These are phyloP conservation scores for Pyrenophora tritici-repentis DNA, from an alignment of 2,329 filamentous ascomycete genomes.

Conservation along the genomic window DNA sequence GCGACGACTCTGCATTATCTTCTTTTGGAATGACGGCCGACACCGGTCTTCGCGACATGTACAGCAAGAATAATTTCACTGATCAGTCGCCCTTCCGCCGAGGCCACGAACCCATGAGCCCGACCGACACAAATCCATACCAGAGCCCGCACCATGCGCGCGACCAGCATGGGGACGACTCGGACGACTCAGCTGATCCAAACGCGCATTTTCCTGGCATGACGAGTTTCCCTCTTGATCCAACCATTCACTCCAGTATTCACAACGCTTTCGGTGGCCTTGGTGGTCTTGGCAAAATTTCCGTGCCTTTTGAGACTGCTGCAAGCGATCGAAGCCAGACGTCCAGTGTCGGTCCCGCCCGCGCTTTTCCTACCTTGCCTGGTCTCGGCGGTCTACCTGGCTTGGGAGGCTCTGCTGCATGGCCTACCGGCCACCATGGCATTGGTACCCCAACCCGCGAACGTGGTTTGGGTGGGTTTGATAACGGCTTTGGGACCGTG, in stretches of 20 bases:
- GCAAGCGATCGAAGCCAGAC: slow-evolving; percentile 91
- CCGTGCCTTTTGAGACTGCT: slow-evolving; percentile 58
- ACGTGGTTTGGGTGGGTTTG: slow-evolving; percentile 58
- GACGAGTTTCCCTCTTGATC: slow-evolving; percentile 58
- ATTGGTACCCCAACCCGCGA: slow-evolving; percentile 75
- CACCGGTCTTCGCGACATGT: slow-evolving; percentile 61
- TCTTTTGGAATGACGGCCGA: slow-evolving; percentile 66
- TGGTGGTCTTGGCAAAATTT: slow-evolving; percentile 54
- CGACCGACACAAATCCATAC: slow-evolving; percentile 94
- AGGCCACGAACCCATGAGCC: slow-evolving; percentile 76
- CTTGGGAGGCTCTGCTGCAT: slow-evolving; percentile 64
- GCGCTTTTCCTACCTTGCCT: slow-evolving; percentile 69
- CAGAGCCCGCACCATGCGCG: slow-evolving; percentile 84
- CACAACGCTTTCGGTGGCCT: slow-evolving; percentile 61
- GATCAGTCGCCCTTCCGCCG: slow-evolving; percentile 59
- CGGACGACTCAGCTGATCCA: slow-evolving; percentile 59
- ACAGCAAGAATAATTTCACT: slow-evolving; percentile 62
- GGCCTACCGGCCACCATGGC: slow-evolving; percentile 69
- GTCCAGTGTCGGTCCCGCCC: slow-evolving; percentile 77
- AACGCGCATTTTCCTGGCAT: slow-evolving; percentile 58
- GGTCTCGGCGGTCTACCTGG: slow-evolving; percentile 62
- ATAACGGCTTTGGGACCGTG: slow-evolving; percentile 70
- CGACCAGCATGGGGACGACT: slow-evolving; percentile 65
- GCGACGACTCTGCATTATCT: slow-evolving; percentile 64
- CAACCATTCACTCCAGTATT: slow-evolving; percentile 48